phyloP scores from a whole-genome alignment of 202 grass and related monocot species.

The Alloteropsis angusta region DNA sequence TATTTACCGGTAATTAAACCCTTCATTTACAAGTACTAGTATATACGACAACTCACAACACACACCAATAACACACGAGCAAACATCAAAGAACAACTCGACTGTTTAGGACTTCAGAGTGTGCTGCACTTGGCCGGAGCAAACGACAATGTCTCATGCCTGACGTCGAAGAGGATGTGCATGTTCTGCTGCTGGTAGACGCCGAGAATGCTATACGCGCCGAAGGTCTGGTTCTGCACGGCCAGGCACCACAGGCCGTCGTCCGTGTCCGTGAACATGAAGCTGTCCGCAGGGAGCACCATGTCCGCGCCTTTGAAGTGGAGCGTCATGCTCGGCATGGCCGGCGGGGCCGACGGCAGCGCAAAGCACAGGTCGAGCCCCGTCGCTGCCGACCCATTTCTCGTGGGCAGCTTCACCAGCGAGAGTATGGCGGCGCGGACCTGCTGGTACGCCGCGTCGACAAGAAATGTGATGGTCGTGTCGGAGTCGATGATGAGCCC shows the following conservation, averaged over 20 bases:
- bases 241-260: slow-evolving; percentile 33
- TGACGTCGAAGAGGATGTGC: slow-evolving; percentile 43
- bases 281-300: slow-evolving; percentile 41
- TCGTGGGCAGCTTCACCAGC: background rate
- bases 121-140: slow-evolving; percentile 38
- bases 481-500: slow-evolving; percentile 70
- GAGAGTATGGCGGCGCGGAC: slow-evolving; percentile 25
- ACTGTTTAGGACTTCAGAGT: background rate
- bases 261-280: slow-evolving; percentile 27
- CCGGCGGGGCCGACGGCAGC: slow-evolving; percentile 14
- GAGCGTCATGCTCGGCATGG: slow-evolving; percentile 41
- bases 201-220: slow-evolving; percentile 24
- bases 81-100: no score
- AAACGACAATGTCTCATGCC: slow-evolving; percentile 33
- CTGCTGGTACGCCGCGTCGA: slow-evolving; percentile 19
- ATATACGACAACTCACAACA: no score
- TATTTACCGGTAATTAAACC: no score
- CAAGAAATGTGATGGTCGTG: slow-evolving; percentile 31
- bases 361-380: slow-evolving; percentile 51
- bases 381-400: background rate
- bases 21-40: no score
- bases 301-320: slow-evolving; percentile 51
- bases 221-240: slow-evolving; percentile 2
- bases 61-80: no score
- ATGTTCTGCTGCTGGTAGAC: slow-evolving; percentile 55